Conservation (phyloP, 2,329 filamentous ascomycete species). For the Talaromyces piceae region DNA sequence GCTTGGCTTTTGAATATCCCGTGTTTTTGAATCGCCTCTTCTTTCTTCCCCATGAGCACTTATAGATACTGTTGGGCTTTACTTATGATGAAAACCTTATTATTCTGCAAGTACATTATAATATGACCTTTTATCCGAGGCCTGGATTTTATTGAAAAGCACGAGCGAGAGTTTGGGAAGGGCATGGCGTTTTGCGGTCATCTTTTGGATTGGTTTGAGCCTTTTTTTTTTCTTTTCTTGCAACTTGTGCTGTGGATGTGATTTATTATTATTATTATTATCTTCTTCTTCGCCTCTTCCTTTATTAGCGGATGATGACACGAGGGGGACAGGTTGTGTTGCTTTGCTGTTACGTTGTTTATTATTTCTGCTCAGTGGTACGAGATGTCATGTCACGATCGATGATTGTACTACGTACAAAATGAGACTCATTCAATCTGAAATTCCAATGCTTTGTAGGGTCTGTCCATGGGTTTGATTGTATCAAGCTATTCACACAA, state of each 20-base stretch:
- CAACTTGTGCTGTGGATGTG: neutral
- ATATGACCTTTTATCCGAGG: neutral
- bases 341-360: neutral
- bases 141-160: neutral
- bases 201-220: neutral
- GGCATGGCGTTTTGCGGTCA: neutral
- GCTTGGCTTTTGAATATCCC: slow-evolving; percentile 3
- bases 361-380: neutral
- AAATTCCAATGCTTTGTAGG: neutral
- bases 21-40: slow-evolving; percentile 6
- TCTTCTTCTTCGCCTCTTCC: too few species aligned
- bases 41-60: too few species aligned
- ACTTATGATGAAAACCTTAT: neutral
- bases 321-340: neutral
- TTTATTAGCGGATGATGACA: neutral
- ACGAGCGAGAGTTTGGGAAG: neutral
- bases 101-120: neutral
- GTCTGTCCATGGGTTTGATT: too few species aligned
- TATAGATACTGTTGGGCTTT: slow-evolving; percentile 7
- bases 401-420: neutral
- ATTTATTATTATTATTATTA: neutral
- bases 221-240: neutral
- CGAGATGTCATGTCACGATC: neutral
- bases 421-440: neutral
- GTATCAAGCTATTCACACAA: neutral